phyloP scores from a whole-genome alignment of 2,329 filamentous ascomycete species.

The Hymenoscyphus repandus region DNA sequence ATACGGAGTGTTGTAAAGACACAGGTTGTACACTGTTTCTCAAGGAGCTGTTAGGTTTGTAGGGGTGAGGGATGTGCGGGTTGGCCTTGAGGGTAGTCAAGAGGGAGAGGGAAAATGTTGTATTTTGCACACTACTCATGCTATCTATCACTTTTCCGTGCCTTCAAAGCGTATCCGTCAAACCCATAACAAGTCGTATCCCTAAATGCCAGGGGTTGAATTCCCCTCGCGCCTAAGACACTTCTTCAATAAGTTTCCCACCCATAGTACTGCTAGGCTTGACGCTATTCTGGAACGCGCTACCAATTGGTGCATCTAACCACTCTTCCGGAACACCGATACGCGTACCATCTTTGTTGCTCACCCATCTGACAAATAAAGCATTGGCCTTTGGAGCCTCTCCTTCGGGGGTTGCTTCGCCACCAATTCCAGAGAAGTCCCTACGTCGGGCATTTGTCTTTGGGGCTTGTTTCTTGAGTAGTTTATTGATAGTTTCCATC shows the following conservation, averaged over 20 bases:
- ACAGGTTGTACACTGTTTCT: too few species aligned
- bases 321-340: constrained; percentile 66
- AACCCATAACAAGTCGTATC: too few species aligned
- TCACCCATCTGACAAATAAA: constrained; percentile 66
- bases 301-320: constrained; percentile 56
- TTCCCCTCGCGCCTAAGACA: constrained; percentile 16
- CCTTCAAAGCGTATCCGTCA: too few species aligned
- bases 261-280: constrained; percentile 20
- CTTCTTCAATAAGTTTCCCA: constrained; percentile 31
- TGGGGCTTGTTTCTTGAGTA: constrained; percentile 79
- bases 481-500: constrained; percentile 90
- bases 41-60: too few species aligned
- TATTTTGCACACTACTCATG: too few species aligned
- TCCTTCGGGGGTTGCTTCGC: constrained; percentile 43
- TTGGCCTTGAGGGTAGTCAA: too few species aligned
- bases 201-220: too few species aligned
- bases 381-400: constrained; percentile 48
- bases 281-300: constrained; percentile 43
- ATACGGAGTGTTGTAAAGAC: too few species aligned
- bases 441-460: constrained; percentile 55
- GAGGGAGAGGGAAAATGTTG: too few species aligned
- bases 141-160: too few species aligned
- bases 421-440: constrained; percentile 34
- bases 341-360: constrained; percentile 56
- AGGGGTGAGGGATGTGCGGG: too few species aligned